Evolutionary conservation across 2,329 filamentous ascomycete species (phyloP), one percentile per base, ranked within the genome.

Genomic region (Colletotrichum sp.): DNA sequence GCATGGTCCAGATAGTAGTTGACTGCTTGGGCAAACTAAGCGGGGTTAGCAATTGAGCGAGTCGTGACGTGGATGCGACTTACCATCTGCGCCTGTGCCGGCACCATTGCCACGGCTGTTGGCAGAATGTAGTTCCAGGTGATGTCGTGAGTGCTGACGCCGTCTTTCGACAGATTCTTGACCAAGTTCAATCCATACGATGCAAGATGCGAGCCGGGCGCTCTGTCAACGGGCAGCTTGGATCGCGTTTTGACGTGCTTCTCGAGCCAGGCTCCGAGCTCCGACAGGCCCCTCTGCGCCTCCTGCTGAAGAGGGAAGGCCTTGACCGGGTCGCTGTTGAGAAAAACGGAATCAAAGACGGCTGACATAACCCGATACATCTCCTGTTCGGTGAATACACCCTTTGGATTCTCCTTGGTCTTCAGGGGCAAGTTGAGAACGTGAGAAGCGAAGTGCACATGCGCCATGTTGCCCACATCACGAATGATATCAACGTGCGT

Each of bases 61-160:
- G 12, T 16, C 15, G 34, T 24, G 18, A 21, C 5, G 10, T 34
- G 2, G 12, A 15, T 26, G 26, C 6, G 5, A 86, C 89, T 84
- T 84, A 92, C 90, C 80, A 94, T 87, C 80, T 94, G 91, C 3
- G 91, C 92, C 82, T 96, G 93, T 79, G 92, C 94, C 2, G 94
- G 92, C 9, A 95, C 92, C 83, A 94, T 90, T 2, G 92, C 90
- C 6, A 89, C 89, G 1, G 92, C 91, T 0, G 92, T 92, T 0
- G 94, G 94, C 65, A 96, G 80, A 52, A 96, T 89, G 81, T 95
- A 92, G 28, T 89, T 90, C 91, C 92, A 95, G 0, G 94, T 92
- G 77, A 96, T 92, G 67, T 96, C 93, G 28, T 92, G 88, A 4
- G 89, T 86, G 69, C 87, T 90, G 74, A 95, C 82, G 0, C 94